Evolutionary conservation across 805 yeast species (phyloP).

Genomic region (Ogataea naganishii): DNA sequence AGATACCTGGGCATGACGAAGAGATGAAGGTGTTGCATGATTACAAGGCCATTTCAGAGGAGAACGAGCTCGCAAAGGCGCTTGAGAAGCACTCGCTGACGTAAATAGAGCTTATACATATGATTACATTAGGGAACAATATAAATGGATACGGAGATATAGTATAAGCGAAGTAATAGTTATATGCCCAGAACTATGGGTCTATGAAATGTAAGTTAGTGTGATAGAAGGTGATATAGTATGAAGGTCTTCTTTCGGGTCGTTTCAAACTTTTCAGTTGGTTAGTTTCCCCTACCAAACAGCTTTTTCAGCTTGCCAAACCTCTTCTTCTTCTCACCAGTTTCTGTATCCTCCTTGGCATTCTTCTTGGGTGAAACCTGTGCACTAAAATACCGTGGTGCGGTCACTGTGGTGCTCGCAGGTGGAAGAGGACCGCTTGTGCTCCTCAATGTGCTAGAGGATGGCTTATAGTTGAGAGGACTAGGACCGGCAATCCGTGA

Average conservation of each 20-base stretch:
- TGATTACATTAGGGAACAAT: too few species aligned
- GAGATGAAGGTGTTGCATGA: slow-evolving; percentile 14
- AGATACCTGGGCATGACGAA: slow-evolving; percentile 13
- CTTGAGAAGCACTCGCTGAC: slow-evolving; percentile 2
- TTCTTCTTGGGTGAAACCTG: slow-evolving; percentile 7
- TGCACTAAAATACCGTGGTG: slow-evolving; percentile 19
- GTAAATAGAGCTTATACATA: too few species aligned
- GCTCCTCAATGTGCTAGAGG: slow-evolving; percentile 17
- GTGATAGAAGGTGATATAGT: slow-evolving; percentile 1
- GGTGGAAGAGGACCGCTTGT: slow-evolving; percentile 12
- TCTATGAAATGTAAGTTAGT: not conserved
- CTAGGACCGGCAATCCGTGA: too few species aligned
- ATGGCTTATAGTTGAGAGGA: slow-evolving; percentile 10
- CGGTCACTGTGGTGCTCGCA: slow-evolving; percentile 1
- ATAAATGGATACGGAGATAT: too few species aligned
- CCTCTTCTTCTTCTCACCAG: slow-evolving; percentile 21
- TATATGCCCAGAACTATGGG: too few species aligned
- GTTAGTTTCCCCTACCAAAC: slow-evolving; percentile 17
- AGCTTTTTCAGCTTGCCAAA: slow-evolving; percentile 26
- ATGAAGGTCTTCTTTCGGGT: slow-evolving; percentile 4
- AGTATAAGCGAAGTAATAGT: too few species aligned
- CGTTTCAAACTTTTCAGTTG: not conserved
- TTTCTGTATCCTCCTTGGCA: slow-evolving; percentile 1
- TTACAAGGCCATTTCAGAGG: slow-evolving; percentile 8
- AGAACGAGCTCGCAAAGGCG: slow-evolving; percentile 7